Percentiles rank a stretch among this genome's conserved stretches.
phyloP scores from a whole-genome alignment of 2,329 filamentous ascomycete species.

The Calonectria pauciramosa region DNA sequence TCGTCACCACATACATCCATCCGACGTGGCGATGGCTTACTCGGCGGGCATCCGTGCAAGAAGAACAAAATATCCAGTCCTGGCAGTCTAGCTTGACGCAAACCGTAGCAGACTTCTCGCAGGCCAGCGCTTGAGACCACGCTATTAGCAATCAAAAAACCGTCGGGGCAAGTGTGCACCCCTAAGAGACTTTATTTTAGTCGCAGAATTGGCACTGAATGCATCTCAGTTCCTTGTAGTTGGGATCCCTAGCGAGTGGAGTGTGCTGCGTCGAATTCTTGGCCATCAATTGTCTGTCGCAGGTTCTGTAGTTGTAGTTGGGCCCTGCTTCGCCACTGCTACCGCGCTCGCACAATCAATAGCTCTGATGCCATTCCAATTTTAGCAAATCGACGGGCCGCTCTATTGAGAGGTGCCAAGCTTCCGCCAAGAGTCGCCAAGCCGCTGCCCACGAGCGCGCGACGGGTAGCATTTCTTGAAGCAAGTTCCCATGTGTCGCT shows the following conservation, averaged over 20 bases:
- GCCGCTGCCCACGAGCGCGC: neutral
- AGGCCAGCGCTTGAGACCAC: neutral
- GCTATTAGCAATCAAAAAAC: neutral
- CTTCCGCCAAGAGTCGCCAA: neutral
- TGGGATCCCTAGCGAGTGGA: neutral
- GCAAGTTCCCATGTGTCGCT: neutral
- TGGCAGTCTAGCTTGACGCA: neutral
- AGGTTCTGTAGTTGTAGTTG: neutral
- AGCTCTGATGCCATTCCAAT: neutral
- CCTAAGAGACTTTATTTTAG: neutral
- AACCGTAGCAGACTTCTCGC: neutral
- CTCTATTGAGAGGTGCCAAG: neutral
- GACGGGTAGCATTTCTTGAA: neutral
- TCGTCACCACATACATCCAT: neutral
- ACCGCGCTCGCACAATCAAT: neutral
- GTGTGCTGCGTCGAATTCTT: neutral
- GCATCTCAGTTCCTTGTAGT: neutral
- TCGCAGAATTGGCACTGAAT: neutral
- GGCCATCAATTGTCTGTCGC: neutral
- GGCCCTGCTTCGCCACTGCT: neutral
- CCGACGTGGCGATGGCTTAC: neutral
- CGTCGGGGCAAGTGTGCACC: neutral
- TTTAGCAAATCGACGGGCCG: neutral
- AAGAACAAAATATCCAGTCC: neutral
- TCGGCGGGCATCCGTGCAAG: neutral